A percentile compares a stretch with the other conserved stretches of the same genome.
Evolutionary conservation across 2,329 filamentous ascomycete species (phyloP).

Genomic region (Graphilbum sp.): DNA sequence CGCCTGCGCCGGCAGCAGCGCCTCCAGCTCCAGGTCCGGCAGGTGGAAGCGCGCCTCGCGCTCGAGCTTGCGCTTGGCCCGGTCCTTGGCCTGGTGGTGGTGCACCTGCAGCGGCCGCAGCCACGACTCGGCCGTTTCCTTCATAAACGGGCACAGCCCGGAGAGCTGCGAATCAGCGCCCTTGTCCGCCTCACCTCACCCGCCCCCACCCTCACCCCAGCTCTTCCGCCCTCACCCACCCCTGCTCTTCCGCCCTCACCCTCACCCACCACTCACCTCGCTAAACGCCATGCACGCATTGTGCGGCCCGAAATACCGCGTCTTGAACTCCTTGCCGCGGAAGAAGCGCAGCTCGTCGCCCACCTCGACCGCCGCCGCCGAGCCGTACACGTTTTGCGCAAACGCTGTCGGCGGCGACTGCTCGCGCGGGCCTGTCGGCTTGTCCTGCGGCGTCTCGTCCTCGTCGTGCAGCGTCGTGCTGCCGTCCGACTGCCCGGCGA

Average conservation of each 20-base stretch:
- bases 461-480: slow-evolving; percentile 11
- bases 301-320: slow-evolving; percentile 42
- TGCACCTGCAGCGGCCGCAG: slow-evolving; percentile 40
- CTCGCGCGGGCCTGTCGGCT: slow-evolving; percentile 9
- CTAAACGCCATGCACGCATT: slow-evolving; percentile 45
- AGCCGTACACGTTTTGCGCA: slow-evolving; percentile 15
- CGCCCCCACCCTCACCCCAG: too few relatives aligned
- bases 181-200: too few relatives aligned
- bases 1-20: slow-evolving; percentile 21
- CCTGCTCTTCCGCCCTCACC: too few relatives aligned
- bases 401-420: slow-evolving; percentile 10
- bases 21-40: slow-evolving; percentile 32
- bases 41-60: slow-evolving; percentile 31
- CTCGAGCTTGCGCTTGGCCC: slow-evolving; percentile 33
- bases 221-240: too few relatives aligned
- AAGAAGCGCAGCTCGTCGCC: slow-evolving; percentile 38
- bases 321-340: slow-evolving; percentile 41
- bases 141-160: slow-evolving; percentile 43
- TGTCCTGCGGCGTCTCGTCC: slow-evolving; percentile 10
- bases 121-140: slow-evolving; percentile 45
- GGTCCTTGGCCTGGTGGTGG: slow-evolving; percentile 37
- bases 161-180: slow-evolving; percentile 22
- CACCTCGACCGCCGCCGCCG: slow-evolving; percentile 19
- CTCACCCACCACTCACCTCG: slow-evolving; percentile 24
- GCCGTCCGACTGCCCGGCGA: slow-evolving; percentile 11